phyloP scores from a whole-genome alignment of 1,139 yeast genomes.

The Trichomonascaceae sp. region DNA sequence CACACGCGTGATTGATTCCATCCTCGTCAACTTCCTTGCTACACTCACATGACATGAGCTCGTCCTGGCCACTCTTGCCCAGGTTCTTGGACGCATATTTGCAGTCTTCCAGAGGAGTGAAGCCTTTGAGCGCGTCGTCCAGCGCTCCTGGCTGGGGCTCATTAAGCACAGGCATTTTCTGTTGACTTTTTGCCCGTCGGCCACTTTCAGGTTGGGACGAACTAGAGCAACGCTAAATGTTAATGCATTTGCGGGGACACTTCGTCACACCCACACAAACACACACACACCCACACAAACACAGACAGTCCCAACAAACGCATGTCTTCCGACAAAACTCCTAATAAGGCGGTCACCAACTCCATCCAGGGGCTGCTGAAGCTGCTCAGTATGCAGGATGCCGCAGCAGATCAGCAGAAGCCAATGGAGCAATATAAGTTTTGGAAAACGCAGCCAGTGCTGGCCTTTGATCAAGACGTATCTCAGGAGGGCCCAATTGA shows the following conservation, averaged over 20 bases:
- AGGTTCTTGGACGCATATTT: conserved; percentile 44
- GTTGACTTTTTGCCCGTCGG: no score
- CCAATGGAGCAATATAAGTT: conserved; percentile 87
- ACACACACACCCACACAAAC: no score
- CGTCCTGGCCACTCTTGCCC: conserved; percentile 60
- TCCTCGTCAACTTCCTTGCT: conserved; percentile 33
- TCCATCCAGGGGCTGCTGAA: conserved; percentile 28
- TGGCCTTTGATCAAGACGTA: conserved; percentile 53
- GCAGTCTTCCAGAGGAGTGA: conserved; percentile 43
- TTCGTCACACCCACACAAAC: no score
- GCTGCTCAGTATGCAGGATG: conserved; percentile 16
- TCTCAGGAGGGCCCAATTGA: conserved; percentile 79
- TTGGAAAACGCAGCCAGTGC: conserved; percentile 97
- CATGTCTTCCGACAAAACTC: no score
- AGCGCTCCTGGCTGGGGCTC: no score
- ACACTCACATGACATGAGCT: conserved; percentile 88
- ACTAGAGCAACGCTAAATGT: no score
- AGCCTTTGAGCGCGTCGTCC: conserved; percentile 55
- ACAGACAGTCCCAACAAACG: no score
- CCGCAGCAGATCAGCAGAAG: conserved; percentile 24
- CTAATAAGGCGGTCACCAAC: not conserved
- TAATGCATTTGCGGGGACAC: no score
- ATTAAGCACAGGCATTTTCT: no score
- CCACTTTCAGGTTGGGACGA: not conserved
- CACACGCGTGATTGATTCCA: conserved; percentile 59